Base-by-base conservation (phyloP, 331 rosid genomes). In the Spiraea crenata region DNA sequence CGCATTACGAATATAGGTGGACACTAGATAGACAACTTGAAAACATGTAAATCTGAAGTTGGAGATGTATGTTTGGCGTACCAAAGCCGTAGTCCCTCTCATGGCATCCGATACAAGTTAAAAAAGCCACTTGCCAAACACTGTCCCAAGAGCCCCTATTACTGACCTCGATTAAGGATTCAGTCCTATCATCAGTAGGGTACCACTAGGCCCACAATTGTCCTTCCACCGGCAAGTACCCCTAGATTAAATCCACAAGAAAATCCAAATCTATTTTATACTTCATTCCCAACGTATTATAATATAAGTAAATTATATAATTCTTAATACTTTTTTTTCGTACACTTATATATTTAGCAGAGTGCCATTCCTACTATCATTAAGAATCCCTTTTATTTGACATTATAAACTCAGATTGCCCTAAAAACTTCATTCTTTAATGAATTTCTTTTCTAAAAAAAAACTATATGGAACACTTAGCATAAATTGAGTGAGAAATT, bases 151-250 rank as follows among this genome's bases (percentile, higher is more conserved):
- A 10, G 49, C 2, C 2, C 31, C 57, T 6, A 2, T 13, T 10
- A 63, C 55, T 19, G 77, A 67, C 72, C 75, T 68, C 68, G 70
- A 46, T 60, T 66, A 42, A 72, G 64, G 84, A 71, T 71, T 59
- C 37, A 9, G 38, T 55, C 44, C 31, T 25, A 25, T 25, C 31
- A 25, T 25, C 31, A 25, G 31, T 25, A 25, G 31, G 72, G 49
- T 1, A 58, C 16, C 17, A n/a, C 12, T 54, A 68, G 81, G 82
- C 62, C 34, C 40, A 52, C 58, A 55, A 62, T 51, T 57, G 87
- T 70, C 75, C 54, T 84, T 76, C 74, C 54, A 2, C 12, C 2
- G 40, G 74, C 52, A 72, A 74, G 69, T 75, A 74, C 68, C 72
- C 82, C 77, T n/a, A 74, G 79, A 76, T 31, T 46, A 52, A 69